Evolutionary conservation across 2,329 filamentous ascomycete species (phyloP).

Genomic region (Elsinoe australis): DNA sequence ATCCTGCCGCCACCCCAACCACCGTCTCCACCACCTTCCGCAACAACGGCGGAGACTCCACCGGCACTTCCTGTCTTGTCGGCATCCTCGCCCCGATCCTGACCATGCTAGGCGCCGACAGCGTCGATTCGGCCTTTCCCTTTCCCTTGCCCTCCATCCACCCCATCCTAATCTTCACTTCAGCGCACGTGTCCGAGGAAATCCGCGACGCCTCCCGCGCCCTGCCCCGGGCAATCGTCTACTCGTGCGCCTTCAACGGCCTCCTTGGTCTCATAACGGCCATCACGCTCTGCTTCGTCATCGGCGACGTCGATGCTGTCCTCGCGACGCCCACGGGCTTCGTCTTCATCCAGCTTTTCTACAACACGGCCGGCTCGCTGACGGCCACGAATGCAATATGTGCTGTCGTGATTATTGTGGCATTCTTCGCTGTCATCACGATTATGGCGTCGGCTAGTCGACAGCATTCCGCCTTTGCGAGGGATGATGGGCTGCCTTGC

Average conservation of each 20-base stretch:
- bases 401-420: constrained; percentile 37
- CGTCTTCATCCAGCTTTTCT: constrained; percentile 46
- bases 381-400: constrained; percentile 42
- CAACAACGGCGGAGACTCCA: constrained; percentile 30
- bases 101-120: constrained; percentile 11
- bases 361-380: constrained; percentile 37
- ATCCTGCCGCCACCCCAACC: constrained; percentile 25
- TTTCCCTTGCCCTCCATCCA: too few relatives aligned
- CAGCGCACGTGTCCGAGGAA: constrained; percentile 41
- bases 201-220: constrained; percentile 41
- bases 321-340: constrained; percentile 39
- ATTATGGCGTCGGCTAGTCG: constrained; percentile 36
- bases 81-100: constrained; percentile 33
- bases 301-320: constrained; percentile 36
- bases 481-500: constrained; percentile 37
- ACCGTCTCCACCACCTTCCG: constrained; percentile 28
- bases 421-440: constrained; percentile 35
- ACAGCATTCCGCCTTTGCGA: constrained; percentile 38
- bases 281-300: constrained; percentile 39
- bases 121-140: too few relatives aligned
- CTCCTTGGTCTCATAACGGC: constrained; percentile 41
- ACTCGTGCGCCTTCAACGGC: constrained; percentile 43
- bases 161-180: too few relatives aligned
- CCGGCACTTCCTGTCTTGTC: constrained; percentile 31
- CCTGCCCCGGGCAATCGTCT: constrained; percentile 44